phyloP scores from a whole-genome alignment of 257 asterid genomes.

The Handroanthus guayacan region DNA sequence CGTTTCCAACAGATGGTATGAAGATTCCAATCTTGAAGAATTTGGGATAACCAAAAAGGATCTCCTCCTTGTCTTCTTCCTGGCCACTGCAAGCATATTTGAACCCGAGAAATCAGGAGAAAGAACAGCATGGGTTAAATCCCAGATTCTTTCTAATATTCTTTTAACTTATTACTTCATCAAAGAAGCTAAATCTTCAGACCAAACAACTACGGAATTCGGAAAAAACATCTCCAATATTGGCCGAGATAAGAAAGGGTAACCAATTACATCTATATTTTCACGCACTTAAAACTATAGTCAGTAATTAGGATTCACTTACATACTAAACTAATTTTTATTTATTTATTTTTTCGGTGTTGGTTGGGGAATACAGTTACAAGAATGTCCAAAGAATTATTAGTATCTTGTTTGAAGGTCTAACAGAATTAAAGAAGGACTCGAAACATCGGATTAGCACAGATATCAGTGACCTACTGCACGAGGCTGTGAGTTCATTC shows the following conservation, averaged over 20 bases:
- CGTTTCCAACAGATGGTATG: conserved; percentile 42
- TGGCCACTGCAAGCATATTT: conserved; percentile 48
- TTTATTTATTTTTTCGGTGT: too few species aligned
- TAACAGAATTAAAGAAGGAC: too few species aligned
- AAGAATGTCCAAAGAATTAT: too few species aligned
- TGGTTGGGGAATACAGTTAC: too few species aligned
- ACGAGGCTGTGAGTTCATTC: too few species aligned
- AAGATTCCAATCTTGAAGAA: conserved; percentile 23
- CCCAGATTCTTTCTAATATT: conserved; percentile 30
- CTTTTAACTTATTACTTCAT: conserved; percentile 32
- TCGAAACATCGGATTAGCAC: too few species aligned
- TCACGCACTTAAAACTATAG: too few species aligned
- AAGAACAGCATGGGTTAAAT: conserved; percentile 52
- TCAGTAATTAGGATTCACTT: too few species aligned
- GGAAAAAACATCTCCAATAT: neutral
- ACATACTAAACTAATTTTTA: too few species aligned
- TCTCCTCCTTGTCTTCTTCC: conserved; percentile 35
- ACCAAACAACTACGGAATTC: conserved; percentile 16
- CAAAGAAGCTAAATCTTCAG: conserved; percentile 2
- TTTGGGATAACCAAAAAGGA: conserved; percentile 42
- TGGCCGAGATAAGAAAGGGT: conserved; percentile 21
- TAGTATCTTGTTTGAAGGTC: too few species aligned
- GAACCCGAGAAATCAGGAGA: conserved; percentile 43
- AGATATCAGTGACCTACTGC: too few species aligned
- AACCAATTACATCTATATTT: too few species aligned